Evolutionary conservation across 164 flowering plant genomes (phyloP), one percentile per base, ranked within the genome.

Genomic region (Macadamia tetraphylla): DNA sequence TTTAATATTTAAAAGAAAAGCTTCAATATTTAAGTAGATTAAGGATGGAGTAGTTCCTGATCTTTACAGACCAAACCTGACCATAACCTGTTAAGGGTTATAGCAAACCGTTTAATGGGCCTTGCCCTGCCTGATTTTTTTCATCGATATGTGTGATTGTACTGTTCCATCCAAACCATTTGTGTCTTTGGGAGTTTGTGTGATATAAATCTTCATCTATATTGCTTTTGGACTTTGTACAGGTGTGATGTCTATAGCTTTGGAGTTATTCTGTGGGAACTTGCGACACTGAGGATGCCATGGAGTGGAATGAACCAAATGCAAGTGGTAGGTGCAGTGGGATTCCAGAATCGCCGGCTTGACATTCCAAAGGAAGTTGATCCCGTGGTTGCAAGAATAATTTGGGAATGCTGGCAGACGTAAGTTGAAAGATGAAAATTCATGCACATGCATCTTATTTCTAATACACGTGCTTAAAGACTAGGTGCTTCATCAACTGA

Each of bases 271-370:
- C 75, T 95, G 13, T 95, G 98, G 99, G 99, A 95, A 79, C 96
- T 95, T 71, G 95, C 99, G 29, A 92, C 98, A 23, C 66, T 91
- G 69, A 89, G 86, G 76, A 79, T 92, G 81, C 99, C 99, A 51
- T 95, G 98, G 98, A 92, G 86, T 72, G 99, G 96, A 29, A 92
- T 95, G 99, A 95, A 92, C 71, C 99, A 97, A 8, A 92, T 95
- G 99, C 99, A 95, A 82, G 99, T 95, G 62, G 97, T 95, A 12
- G 99, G 99, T 64, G 99, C 99, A 32, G 98, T 94, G 51, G 97
- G 98, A 62, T 94, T 94, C 77, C 97, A 90, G 75, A 87, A 91
- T 70, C 92, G 90, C 3, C 88, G 95, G 40, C 93, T 90, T 23
- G 98, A 94, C 40, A 90, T 94, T 72, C 92, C 98, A 35, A 87